Percentiles rank a stretch among this genome's conserved stretches.
Evolutionary conservation across 2,329 filamentous ascomycete genomes (phyloP).

Genomic region (Diaporthe eres): DNA sequence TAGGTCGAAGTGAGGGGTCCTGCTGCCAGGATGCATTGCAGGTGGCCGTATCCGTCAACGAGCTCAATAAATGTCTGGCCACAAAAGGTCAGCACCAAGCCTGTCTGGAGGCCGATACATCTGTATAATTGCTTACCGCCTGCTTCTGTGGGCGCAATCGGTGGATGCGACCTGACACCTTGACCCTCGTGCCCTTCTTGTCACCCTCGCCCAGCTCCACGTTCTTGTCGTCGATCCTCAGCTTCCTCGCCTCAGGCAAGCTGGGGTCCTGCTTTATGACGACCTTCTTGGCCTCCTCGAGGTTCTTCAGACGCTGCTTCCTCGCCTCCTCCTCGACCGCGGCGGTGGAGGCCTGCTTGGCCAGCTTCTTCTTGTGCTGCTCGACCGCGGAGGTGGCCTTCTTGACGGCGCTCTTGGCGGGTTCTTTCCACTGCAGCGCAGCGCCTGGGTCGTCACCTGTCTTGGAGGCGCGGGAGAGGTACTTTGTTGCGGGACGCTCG

Average conservation of each 20-base stretch:
- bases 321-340: slow-evolving; percentile 81
- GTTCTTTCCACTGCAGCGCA: slow-evolving; percentile 82
- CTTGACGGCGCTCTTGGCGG: slow-evolving; percentile 87
- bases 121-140: slow-evolving; percentile 63
- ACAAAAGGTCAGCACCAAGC: slow-evolving; percentile 16
- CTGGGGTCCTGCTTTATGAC: slow-evolving; percentile 79
- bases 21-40: slow-evolving; percentile 84
- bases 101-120: too few relatives aligned
- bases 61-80: slow-evolving; percentile 80
- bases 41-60: slow-evolving; percentile 84
- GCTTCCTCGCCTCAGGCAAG: slow-evolving; percentile 80
- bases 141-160: slow-evolving; percentile 86
- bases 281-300: slow-evolving; percentile 88
- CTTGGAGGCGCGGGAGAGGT: slow-evolving; percentile 77
- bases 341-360: slow-evolving; percentile 81
- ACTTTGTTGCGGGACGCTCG: slow-evolving; percentile 70
- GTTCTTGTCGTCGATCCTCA: slow-evolving; percentile 81
- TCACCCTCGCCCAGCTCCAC: slow-evolving; percentile 70
- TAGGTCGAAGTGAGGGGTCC: slow-evolving; percentile 92
- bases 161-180: slow-evolving; percentile 87
- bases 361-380: slow-evolving; percentile 85
- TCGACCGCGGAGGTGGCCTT: slow-evolving; percentile 84
- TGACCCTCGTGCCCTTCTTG: slow-evolving; percentile 79
- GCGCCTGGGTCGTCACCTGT: slow-evolving; percentile 76
- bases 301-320: slow-evolving; percentile 75